Evolutionary conservation across 2,329 filamentous ascomycete species (phyloP).

Genomic region (Dothidotthia symphoricarpi): DNA sequence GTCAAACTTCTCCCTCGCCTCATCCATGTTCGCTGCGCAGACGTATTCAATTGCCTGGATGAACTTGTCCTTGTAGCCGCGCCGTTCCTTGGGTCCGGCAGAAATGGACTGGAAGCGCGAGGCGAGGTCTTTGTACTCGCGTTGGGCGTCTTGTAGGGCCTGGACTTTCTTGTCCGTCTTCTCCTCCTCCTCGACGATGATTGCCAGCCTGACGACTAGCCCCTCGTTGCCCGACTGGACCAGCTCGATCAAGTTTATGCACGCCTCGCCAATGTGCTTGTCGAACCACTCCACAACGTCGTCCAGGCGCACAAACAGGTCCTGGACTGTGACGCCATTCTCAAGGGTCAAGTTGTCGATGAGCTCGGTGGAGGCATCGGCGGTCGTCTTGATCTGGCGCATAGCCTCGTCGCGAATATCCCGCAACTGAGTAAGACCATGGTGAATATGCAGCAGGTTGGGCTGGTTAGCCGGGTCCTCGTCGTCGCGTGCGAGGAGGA

Average conservation of each 20-base stretch:
- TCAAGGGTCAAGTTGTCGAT: constrained; percentile 70
- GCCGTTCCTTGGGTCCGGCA: constrained; percentile 83
- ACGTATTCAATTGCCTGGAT: constrained; percentile 73
- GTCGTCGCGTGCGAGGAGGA: constrained; percentile 79
- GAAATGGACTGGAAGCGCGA: constrained; percentile 93
- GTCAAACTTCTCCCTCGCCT: constrained; percentile 71
- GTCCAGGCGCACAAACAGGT: constrained; percentile 86
- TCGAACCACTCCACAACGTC: constrained; percentile 92
- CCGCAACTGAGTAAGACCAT: constrained; percentile 83
- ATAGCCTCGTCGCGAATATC: constrained; percentile 96
- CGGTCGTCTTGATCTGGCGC: constrained; percentile 78
- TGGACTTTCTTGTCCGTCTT: constrained; percentile 90
- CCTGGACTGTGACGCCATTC: constrained; percentile 70
- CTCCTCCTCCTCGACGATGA: constrained; percentile 94
- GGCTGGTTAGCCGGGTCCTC: constrained; percentile 85
- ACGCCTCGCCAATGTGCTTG: constrained; percentile 85
- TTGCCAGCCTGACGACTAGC: constrained; percentile 83
- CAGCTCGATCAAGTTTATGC: constrained; percentile 84
- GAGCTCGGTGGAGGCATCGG: constrained; percentile 95
- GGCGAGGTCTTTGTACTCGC: constrained; percentile 93
- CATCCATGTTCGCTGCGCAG: constrained; percentile 71
- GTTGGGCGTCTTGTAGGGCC: constrained; percentile 89
- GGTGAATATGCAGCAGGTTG: constrained; percentile 85
- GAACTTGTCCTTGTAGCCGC: constrained; percentile 97
- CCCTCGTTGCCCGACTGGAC: constrained; percentile 84